Base-by-base conservation (phyloP, 306 rosid species). In the Vicia faba region DNA sequence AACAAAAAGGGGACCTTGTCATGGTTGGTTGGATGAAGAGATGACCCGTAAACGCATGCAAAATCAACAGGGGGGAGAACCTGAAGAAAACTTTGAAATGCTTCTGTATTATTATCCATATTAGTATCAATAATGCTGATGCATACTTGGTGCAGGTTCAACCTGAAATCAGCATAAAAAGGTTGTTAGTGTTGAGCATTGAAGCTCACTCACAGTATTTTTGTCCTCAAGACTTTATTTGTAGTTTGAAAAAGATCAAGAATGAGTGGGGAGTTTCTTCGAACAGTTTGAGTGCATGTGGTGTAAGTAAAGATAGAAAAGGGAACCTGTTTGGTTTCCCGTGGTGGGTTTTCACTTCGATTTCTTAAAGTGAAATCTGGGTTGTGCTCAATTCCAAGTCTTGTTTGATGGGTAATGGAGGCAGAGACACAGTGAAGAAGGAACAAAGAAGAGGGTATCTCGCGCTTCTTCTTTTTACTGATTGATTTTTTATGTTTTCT, bases 11-110 rank as follows among this genome's bases (percentile, higher is more conserved):
- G 11, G 29, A 82, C 86, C 86, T 82, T 75, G 33, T 75, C 81
- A 25, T 71, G 65, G 64, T 82, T 79, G 60, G 65, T 67, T 64
- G 83, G 81, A 69, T 79, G 83, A 68, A 82, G 86, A 26, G 86
- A 82, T 50, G 86, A 82, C 19, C 86, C 86, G 69, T 82, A 82
- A 54, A 79, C 69, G 15, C 84, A 82, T 0, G 83, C 86, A 69
- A 82, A 82, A 13, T 82, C 79, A 15, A 82, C 81, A 72, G 86
- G 86, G 41, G 86, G 86, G 3, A 82, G 84, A 64, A 75, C 18
- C 55, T 82, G 35, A 13, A 82, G 83, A 59, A 82, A 82, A 38
- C 65, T 67, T 36, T 8, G 65, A 68, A 63, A 67, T 8, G 63
- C 7, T 40, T 72, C 13, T 40, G 76, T 19, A 31, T 66, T 67